A percentile compares a stretch with the other conserved stretches of the same genome.
phyloP scores from a whole-genome alignment of 208 protist genomes.

The Wallacemonas collosoma region DNA sequence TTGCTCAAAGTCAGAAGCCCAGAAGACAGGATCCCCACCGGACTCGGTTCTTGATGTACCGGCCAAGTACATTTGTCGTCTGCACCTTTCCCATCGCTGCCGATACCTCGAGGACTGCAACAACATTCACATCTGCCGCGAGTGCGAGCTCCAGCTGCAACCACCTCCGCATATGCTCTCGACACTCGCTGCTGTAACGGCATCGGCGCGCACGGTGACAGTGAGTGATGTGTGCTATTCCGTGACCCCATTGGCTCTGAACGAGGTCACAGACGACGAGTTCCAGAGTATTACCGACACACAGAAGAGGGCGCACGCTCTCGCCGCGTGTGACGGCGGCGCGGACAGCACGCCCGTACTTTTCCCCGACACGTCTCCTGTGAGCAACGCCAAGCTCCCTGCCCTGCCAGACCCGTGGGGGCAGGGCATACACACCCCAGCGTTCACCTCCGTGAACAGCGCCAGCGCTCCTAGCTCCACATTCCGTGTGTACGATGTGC shows the following conservation, averaged over 20 bases:
- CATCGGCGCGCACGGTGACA: conserved; percentile 63
- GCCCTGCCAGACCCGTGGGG: conserved; percentile 33
- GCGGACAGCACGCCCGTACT: conserved; percentile 23
- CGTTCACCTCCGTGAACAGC: conserved; percentile 1
- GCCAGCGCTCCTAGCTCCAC: conserved; percentile 20
- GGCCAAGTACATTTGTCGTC: conserved; percentile 84
- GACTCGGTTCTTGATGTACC: conserved; percentile 68
- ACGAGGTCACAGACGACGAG: conserved; percentile 72
- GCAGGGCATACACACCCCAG: conserved; percentile 1
- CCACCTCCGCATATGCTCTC: conserved; percentile 69
- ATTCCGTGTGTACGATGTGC: conserved; percentile 50
- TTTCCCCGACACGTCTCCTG: conserved; percentile 23
- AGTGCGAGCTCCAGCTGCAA: conserved; percentile 77
- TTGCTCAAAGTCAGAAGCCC: conserved; percentile 19
- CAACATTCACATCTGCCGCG: conserved; percentile 92
- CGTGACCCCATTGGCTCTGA: conserved; percentile 61
- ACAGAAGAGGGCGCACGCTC: conserved; percentile 29
- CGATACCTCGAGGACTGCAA: conserved; percentile 92
- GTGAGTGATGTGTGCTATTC: conserved; percentile 77
- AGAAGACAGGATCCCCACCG: conserved; percentile 1
- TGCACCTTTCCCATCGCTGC: conserved; percentile 87
- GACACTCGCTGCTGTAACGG: conserved; percentile 45
- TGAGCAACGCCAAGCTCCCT: conserved; percentile 26
- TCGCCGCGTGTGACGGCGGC: conserved; percentile 12
- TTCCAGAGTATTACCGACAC: conserved; percentile 69